Percentiles rank a stretch among this genome's conserved stretches.
phyloP scores from a whole-genome alignment of 306 rosid genomes.

The Vachellia pachyceras region DNA sequence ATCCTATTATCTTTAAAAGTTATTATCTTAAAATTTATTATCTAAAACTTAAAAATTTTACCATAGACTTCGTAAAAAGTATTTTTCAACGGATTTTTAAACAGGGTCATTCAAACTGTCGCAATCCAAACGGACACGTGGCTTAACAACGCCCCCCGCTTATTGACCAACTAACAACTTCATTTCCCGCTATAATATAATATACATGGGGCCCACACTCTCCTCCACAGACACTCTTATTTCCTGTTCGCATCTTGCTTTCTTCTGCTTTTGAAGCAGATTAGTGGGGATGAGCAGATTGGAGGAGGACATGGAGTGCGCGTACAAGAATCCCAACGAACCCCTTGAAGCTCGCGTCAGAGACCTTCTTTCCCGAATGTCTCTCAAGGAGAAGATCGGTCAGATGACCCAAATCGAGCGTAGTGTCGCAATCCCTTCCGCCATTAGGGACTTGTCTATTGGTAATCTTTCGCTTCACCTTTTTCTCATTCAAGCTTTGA shows the following conservation, averaged over 20 bases:
- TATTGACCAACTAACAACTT: neutral
- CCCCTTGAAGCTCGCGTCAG: constrained; percentile 73
- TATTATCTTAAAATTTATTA: no score
- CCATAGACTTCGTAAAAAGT: no score
- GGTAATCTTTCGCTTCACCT: constrained; percentile 45
- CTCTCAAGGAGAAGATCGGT: constrained; percentile 73
- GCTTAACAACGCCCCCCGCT: no score
- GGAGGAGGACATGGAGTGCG: constrained; percentile 44
- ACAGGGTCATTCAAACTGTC: no score
- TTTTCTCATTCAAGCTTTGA: neutral
- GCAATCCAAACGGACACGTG: no score
- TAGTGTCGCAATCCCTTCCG: constrained; percentile 53
- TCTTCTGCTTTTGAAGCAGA: neutral
- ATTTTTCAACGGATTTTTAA: no score
- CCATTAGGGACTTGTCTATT: constrained; percentile 54
- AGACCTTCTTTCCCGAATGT: constrained; percentile 85
- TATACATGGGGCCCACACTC: neutral
- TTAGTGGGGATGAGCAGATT: neutral
- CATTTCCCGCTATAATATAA: neutral
- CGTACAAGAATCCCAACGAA: constrained; percentile 57
- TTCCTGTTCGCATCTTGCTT: no score
- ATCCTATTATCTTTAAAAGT: no score
- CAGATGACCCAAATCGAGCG: constrained; percentile 92
- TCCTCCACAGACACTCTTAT: no score
- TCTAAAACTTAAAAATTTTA: no score